Evolutionary conservation across 2,329 filamentous ascomycete genomes (phyloP).

Genomic region (Sarocladium kiliense): DNA sequence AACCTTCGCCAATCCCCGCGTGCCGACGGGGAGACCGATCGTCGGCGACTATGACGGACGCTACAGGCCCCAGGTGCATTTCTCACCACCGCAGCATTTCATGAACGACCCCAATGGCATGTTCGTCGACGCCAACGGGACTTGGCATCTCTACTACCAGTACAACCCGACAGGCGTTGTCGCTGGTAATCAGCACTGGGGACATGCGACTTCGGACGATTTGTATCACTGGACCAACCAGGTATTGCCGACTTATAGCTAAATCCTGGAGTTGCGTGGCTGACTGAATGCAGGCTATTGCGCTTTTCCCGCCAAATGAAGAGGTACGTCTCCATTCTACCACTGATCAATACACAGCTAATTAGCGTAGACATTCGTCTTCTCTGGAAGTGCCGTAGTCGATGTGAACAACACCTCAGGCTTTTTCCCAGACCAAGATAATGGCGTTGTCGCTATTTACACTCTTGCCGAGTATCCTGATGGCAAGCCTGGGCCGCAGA

Average conservation of each 20-base stretch:
- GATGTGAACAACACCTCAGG: slow-evolving; percentile 62
- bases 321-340: slow-evolving; percentile 10
- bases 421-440: slow-evolving; percentile 55
- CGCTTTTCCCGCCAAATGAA: slow-evolving; percentile 44
- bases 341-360: neutral
- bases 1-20: slow-evolving; percentile 11
- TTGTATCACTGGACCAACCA: slow-evolving; percentile 60
- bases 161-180: slow-evolving; percentile 37
- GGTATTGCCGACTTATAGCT: neutral
- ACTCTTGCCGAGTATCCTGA: slow-evolving; percentile 17
- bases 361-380: slow-evolving; percentile 32
- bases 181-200: slow-evolving; percentile 61
- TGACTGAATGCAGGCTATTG: slow-evolving; percentile 44
- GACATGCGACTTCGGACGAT: slow-evolving; percentile 58
- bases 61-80: slow-evolving; percentile 50
- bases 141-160: slow-evolving; percentile 63
- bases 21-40: slow-evolving; percentile 19
- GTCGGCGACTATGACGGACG: slow-evolving; percentile 20
- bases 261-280: too few species aligned
- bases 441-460: slow-evolving; percentile 53
- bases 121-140: slow-evolving; percentile 50
- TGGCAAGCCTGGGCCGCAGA: slow-evolving; percentile 27
- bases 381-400: slow-evolving; percentile 51
- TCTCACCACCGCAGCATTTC: slow-evolving; percentile 45
- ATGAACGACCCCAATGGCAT: slow-evolving; percentile 64